phyloP scores from a whole-genome alignment of 371 early-diverging fungal species.

The Zychaea mexicana region DNA sequence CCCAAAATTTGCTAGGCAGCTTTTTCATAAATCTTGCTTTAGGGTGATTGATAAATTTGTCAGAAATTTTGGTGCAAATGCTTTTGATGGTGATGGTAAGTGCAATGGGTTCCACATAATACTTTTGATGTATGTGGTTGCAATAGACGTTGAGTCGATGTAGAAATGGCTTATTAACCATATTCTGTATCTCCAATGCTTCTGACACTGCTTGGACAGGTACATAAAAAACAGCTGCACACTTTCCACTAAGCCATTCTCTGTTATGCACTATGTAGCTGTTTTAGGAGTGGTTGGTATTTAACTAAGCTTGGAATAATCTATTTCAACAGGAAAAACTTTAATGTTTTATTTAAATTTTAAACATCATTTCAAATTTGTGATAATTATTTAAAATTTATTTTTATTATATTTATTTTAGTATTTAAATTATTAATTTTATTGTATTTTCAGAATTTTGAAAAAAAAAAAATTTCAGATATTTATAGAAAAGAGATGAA shows the following conservation, averaged over 20 bases:
- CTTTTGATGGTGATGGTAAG: not conserved
- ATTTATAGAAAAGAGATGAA: too few species aligned
- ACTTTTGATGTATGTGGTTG: not conserved
- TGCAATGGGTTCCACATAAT: conserved; percentile 4
- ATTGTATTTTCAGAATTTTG: too few species aligned
- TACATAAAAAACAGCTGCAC: not conserved
- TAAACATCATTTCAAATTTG: too few species aligned
- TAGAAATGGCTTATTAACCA: conserved; percentile 3
- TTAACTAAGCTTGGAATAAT: too few species aligned
- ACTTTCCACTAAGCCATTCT: conserved; percentile 5
- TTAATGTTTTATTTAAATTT: too few species aligned
- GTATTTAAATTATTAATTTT: too few species aligned
- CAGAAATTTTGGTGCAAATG: not conserved
- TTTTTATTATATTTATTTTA: too few species aligned
- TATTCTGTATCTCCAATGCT: not conserved
- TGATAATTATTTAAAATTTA: too few species aligned
- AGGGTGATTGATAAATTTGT: not conserved
- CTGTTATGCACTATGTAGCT: not conserved
- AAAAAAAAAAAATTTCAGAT: too few species aligned
- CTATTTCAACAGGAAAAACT: too few species aligned
- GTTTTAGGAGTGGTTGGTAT: too few species aligned
- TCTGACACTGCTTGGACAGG: not conserved
- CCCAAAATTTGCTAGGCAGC: conserved; percentile 3
- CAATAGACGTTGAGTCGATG: conserved; percentile 1
- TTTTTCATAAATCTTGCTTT: not conserved